Evolutionary conservation across 768 basidiomycete genomes (phyloP).

Genomic region (Serendipita sp.): DNA sequence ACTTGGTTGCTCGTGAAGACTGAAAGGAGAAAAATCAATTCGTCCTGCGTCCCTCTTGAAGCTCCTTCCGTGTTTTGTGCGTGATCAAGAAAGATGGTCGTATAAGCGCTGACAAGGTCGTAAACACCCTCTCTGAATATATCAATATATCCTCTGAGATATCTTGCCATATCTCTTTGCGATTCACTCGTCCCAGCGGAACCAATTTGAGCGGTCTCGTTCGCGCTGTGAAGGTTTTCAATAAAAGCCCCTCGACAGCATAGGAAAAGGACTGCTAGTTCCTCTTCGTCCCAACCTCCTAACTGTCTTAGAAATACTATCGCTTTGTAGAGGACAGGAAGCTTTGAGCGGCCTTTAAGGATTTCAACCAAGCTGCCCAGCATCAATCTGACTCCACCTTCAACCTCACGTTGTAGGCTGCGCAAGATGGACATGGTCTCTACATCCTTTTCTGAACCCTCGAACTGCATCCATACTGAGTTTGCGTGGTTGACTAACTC

Average conservation of each 20-base stretch:
- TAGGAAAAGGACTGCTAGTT: slow-evolving; percentile 77
- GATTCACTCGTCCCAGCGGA: slow-evolving; percentile 17
- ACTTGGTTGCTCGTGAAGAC: slow-evolving; percentile 50
- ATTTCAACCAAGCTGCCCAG: slow-evolving; percentile 60
- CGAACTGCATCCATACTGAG: slow-evolving; percentile 32
- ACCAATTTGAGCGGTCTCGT: slow-evolving; percentile 28
- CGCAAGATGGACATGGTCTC: neutral
- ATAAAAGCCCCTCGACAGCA: slow-evolving; percentile 46
- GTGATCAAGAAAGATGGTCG: slow-evolving; percentile 75
- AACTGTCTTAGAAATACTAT: slow-evolving; percentile 75
- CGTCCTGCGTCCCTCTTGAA: slow-evolving; percentile 9
- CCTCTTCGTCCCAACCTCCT: slow-evolving; percentile 49
- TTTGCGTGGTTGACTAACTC: slow-evolving; percentile 62
- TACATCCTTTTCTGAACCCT: slow-evolving; percentile 18
- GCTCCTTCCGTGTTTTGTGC: slow-evolving; percentile 18
- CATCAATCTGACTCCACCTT: slow-evolving; percentile 42
- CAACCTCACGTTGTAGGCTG: slow-evolving; percentile 15
- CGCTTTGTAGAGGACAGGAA: slow-evolving; percentile 81
- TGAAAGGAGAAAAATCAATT: slow-evolving; percentile 29
- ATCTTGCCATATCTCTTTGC: slow-evolving; percentile 36
- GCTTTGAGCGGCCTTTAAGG: slow-evolving; percentile 70
- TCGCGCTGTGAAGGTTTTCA: slow-evolving; percentile 30
- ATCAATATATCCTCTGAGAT: slow-evolving; percentile 76
- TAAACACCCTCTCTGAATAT: slow-evolving; percentile 84
- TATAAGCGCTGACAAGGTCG: slow-evolving; percentile 79